Evolutionary conservation across 139 green algal genomes (phyloP).

Genomic region (Ettlia oleoabundans): DNA sequence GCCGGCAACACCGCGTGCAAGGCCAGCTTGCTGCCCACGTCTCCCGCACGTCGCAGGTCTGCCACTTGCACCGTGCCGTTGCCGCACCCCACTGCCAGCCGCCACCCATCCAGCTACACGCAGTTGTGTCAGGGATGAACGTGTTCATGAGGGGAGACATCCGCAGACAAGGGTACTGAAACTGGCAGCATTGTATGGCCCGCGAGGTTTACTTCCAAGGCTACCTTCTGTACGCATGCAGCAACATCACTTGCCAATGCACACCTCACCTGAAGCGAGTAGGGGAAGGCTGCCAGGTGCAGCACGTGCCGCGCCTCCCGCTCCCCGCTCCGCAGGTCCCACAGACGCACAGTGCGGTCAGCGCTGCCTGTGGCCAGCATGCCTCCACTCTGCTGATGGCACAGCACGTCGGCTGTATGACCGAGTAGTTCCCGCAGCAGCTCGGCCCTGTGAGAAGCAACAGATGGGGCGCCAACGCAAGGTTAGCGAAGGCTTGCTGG

Average conservation of each 20-base stretch:
- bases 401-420: slow-evolving; percentile 3
- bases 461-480: background rate
- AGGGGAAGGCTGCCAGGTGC: slow-evolving; percentile 5
- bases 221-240: background rate
- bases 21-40: background rate
- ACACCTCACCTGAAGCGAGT: slow-evolving; percentile 7
- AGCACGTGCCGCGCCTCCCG: background rate
- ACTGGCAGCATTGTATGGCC: too few relatives aligned
- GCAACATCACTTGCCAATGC: background rate
- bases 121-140: too few relatives aligned
- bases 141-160: too few relatives aligned
- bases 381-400: slow-evolving; percentile 20
- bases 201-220: too few relatives aligned
- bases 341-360: slow-evolving; percentile 15
- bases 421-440: slow-evolving; percentile 1
- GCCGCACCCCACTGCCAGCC: slow-evolving; percentile 15
- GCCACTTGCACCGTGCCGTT: slow-evolving; percentile 20
- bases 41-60: slow-evolving; percentile 1
- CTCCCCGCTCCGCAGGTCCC: slow-evolving; percentile 13
- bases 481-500: too few relatives aligned
- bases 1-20: slow-evolving; percentile 1
- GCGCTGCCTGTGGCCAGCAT: slow-evolving; percentile 8
- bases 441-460: background rate
- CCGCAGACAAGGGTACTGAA: too few relatives aligned
- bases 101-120: slow-evolving; percentile 14